phyloP scores from a whole-genome alignment of 768 basidiomycete species.

The Favolaschia claudopus region DNA sequence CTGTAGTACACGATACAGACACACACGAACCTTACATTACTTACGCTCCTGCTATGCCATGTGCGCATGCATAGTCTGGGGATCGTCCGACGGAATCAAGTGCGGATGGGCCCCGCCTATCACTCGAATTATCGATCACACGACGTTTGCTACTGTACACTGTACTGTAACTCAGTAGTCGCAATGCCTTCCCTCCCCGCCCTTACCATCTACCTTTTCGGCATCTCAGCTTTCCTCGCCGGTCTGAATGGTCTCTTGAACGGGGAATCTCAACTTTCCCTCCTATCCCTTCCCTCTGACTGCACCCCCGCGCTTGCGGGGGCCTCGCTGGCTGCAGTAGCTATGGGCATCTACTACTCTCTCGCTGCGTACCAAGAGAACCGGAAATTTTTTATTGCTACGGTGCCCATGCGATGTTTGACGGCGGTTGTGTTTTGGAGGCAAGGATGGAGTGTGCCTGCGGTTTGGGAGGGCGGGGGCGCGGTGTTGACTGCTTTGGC shows the following conservation, averaged over 20 bases:
- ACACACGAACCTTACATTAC: too few relatives aligned
- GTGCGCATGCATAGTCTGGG: too few relatives aligned
- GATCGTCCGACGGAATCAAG: too few relatives aligned
- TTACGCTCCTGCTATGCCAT: too few relatives aligned
- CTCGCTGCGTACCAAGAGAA: slow-evolving; percentile 1
- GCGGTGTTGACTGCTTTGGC: too few relatives aligned
- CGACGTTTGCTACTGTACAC: too few relatives aligned
- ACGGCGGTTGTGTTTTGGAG: not conserved
- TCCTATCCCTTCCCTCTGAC: too few relatives aligned
- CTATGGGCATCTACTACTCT: slow-evolving; percentile 2
- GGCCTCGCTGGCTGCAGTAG: not conserved
- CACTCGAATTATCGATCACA: too few relatives aligned
- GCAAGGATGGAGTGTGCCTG: not conserved
- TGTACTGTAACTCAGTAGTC: too few relatives aligned
- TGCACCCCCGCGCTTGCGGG: not conserved
- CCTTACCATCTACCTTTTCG: not conserved
- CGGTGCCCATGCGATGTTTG: not conserved
- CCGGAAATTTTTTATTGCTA: not conserved
- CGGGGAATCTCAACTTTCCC: too few relatives aligned
- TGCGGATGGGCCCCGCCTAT: too few relatives aligned
- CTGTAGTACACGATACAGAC: too few relatives aligned
- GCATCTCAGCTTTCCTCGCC: not conserved
- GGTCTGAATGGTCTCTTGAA: not conserved
- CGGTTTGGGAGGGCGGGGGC: slow-evolving; percentile 1
- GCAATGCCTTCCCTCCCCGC: not conserved